These are phyloP conservation scores for Penicillium atrosanguineum DNA, from an alignment of 495 filamentous ascomycete species.

Conservation along the genomic window DNA sequence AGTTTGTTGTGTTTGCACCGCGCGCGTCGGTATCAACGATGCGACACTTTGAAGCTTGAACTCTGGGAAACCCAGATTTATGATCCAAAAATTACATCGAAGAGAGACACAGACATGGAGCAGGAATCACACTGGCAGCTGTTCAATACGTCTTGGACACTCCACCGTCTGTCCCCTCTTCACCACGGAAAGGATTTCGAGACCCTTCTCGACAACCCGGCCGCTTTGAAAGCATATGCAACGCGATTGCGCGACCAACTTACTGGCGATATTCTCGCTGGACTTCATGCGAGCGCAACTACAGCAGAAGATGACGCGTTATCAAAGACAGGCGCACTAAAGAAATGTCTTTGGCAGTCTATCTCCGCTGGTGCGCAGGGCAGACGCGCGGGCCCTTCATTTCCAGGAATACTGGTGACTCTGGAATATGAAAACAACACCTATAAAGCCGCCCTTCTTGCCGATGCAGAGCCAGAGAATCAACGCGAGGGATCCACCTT, in stretches of 20 bases:
- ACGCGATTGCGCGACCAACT: conserved; percentile 51
- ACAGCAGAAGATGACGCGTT: conserved; percentile 37
- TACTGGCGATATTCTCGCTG: conserved; percentile 48
- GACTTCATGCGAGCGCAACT: conserved; percentile 33
- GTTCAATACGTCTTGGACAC: conserved; percentile 54
- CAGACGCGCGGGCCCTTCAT: conserved; percentile 4
- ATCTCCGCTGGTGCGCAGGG: conserved; percentile 20
- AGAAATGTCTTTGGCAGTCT: conserved; percentile 45
- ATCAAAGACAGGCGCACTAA: conserved; percentile 46
- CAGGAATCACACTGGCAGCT: conserved; percentile 31
- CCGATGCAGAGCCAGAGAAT: conserved; percentile 7
- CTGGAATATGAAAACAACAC: conserved; percentile 50
- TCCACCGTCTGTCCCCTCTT: conserved; percentile 56
- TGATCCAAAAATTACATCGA: background rate
- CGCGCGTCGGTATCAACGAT: conserved; percentile 20
- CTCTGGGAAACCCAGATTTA: background rate
- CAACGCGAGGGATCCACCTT: conserved; percentile 34
- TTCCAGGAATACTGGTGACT: conserved; percentile 42
- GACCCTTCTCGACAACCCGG: conserved; percentile 32
- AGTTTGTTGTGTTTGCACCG: conserved; percentile 29
- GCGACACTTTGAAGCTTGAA: background rate
- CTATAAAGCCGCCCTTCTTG: conserved; percentile 48
- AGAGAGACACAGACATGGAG: conserved; percentile 21
- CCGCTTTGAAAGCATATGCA: conserved; percentile 47
- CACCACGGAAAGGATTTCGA: conserved; percentile 44